Evolutionary conservation across 2,329 filamentous ascomycete genomes (phyloP), one percentile per base, ranked within the genome.

Genomic region (Monosporascus sp.): DNA sequence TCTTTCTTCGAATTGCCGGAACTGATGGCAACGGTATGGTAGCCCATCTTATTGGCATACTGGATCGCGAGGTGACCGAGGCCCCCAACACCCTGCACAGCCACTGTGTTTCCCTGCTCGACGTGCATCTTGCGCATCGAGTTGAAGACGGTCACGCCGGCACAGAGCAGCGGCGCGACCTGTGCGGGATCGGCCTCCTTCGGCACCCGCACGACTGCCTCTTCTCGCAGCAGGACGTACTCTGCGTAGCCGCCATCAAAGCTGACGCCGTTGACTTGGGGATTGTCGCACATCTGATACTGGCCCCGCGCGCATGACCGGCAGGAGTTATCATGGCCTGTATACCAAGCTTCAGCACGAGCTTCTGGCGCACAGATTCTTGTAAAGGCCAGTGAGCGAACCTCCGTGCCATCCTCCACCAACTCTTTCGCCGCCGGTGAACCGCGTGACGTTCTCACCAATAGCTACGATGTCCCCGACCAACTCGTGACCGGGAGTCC

Each of bases 1-100:
- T 83, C 78, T 55, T 79, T 79, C 76, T 93, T 93, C 60, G 74
- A 77, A 55, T 82, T 78, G 8, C 83, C 82, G 0, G 82, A 80
- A 9, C 82, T 87, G 49, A 92, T 77, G 0, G 86, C 89, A 2
- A 83, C 82, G 5, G 89, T 82, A 54, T 82, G 78, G 69, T 87
- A 91, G 5, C 89, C 89, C 87, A 91, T 90, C 70, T 85, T 84
- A 49, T 75, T 75, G 5, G 87, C 87, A 66, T 86, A 92, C 66
- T 91, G 88, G 31, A 92, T 83, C 0, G 87, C 89, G 31, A 93
- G 68, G 68, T 93, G 89, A 2, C 89, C 89, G 0, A 92, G 77
- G 2, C 89, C 89, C 49, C 90, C 85, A 3, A 93, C 75, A 15
- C 88, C 89, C 57, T 92, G 83, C 22, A 85, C 65, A 22, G 80